Conservation (phyloP, 148 eudicot species). For the Amaranthus cruentus region DNA sequence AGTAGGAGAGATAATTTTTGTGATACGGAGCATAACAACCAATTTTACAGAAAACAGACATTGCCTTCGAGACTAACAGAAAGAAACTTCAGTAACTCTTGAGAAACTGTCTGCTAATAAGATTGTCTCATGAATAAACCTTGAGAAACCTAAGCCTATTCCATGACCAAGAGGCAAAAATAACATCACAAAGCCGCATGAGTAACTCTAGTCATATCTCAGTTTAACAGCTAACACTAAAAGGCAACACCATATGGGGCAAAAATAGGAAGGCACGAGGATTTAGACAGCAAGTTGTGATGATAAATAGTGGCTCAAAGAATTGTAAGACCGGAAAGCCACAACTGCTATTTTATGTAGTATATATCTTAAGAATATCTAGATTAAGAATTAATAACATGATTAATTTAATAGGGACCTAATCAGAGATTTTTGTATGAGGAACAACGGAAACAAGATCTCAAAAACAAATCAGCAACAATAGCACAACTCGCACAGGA, state of each 20-base stretch:
- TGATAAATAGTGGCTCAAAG: neutral
- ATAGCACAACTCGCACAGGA: neutral
- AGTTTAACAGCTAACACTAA: neutral
- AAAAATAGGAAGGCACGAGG: neutral
- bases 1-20: neutral
- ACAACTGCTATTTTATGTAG: neutral
- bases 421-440: neutral
- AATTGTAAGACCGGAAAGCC: neutral
- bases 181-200: neutral
- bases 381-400: neutral
- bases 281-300: neutral
- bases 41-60: neutral
- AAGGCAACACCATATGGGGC: too few species aligned
- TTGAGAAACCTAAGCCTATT: neutral
- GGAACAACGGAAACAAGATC: neutral
- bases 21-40: neutral
- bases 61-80: neutral
- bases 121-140: neutral
- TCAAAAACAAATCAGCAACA: neutral
- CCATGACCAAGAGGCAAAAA: neutral
- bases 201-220: neutral
- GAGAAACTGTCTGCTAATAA: neutral
- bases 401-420: neutral
- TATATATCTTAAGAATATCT: too few species aligned
- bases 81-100: neutral